Percentiles rank a stretch among this genome's conserved stretches.
phyloP scores from a whole-genome alignment of 192 early-diverging fungal species.

The Pilobolus umbonatus region DNA sequence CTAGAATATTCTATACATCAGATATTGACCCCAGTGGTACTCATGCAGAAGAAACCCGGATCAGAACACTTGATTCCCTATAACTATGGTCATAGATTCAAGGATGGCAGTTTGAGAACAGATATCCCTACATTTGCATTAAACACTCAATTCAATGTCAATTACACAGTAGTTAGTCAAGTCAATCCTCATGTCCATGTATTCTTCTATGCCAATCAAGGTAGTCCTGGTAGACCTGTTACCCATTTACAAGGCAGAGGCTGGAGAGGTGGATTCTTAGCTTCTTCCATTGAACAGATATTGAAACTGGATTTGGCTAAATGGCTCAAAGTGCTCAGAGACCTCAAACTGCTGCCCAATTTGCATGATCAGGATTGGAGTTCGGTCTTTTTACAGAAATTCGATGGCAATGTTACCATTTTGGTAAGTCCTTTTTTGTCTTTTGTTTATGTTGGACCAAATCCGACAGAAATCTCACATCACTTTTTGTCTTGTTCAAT shows the following conservation, averaged over 20 bases:
- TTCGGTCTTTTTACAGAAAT: conserved; percentile 81
- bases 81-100: conserved; percentile 70
- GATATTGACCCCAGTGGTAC: conserved; percentile 74
- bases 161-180: conserved; percentile 81
- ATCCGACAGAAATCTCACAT: background rate
- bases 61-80: conserved; percentile 65
- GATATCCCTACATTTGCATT: conserved; percentile 76
- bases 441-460: too few species aligned
- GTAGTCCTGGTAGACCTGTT: conserved; percentile 70
- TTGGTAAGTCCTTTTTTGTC: conserved; percentile 36
- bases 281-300: conserved; percentile 71
- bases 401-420: conserved; percentile 88
- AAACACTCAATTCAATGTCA: conserved; percentile 76
- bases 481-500: background rate
- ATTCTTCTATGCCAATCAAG: conserved; percentile 83
- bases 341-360: conserved; percentile 74
- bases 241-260: conserved; percentile 64
- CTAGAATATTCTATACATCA: background rate
- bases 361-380: conserved; percentile 77
- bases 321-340: conserved; percentile 76
- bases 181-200: conserved; percentile 85
- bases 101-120: conserved; percentile 83
- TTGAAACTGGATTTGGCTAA: conserved; percentile 84
- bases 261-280: conserved; percentile 89
- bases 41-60: conserved; percentile 69